A percentile compares a stretch with the other conserved stretches of the same genome.
Conservation (phyloP, 2,329 filamentous ascomycete genomes). For the Clonostachys rhizophaga region DNA sequence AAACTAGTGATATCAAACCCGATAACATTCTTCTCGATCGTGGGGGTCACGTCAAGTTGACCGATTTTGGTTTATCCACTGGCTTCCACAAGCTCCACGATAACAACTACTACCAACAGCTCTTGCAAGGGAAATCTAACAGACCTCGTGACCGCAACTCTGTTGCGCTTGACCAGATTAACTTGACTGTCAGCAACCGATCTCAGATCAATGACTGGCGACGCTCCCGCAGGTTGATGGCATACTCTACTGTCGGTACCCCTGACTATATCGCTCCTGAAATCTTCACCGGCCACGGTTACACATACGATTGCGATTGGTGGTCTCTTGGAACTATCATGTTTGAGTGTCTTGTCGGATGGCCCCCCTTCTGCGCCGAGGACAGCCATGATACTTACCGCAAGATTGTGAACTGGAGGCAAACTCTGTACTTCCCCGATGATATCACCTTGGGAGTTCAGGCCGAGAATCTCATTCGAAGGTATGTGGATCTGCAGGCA, state of each 20-base stretch:
- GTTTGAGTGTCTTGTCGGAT: conserved; percentile 98
- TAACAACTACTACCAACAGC: conserved; percentile 96
- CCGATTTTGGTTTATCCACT: conserved; percentile 95
- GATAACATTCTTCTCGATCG: conserved; percentile 97
- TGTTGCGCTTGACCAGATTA: conserved; percentile 95
- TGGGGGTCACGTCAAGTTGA: conserved; percentile 95
- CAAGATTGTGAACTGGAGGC: conserved; percentile 98
- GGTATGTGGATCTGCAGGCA: conserved; percentile 46
- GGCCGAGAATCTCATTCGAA: conserved; percentile 87
- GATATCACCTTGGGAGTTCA: conserved; percentile 86
- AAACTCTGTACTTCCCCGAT: conserved; percentile 93
- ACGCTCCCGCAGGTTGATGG: conserved; percentile 90
- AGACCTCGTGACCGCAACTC: conserved; percentile 81
- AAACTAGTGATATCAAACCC: conserved; percentile 87
- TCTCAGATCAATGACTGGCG: conserved; percentile 98
- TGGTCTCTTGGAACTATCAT: conserved; percentile 99
- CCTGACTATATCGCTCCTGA: conserved; percentile 98
- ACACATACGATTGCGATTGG: conserved; percentile 97
- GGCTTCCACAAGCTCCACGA: conserved; percentile 98
- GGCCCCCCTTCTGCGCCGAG: conserved; percentile 98
- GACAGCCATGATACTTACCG: conserved; percentile 97
- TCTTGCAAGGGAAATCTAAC: conserved; percentile 75
- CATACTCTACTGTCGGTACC: conserved; percentile 96
- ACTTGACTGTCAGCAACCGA: conserved; percentile 95
- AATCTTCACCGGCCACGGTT: conserved; percentile 95